Base-by-base conservation (phyloP, 192 early-diverging fungal genomes). In the Martensiomyces pterosporus region DNA sequence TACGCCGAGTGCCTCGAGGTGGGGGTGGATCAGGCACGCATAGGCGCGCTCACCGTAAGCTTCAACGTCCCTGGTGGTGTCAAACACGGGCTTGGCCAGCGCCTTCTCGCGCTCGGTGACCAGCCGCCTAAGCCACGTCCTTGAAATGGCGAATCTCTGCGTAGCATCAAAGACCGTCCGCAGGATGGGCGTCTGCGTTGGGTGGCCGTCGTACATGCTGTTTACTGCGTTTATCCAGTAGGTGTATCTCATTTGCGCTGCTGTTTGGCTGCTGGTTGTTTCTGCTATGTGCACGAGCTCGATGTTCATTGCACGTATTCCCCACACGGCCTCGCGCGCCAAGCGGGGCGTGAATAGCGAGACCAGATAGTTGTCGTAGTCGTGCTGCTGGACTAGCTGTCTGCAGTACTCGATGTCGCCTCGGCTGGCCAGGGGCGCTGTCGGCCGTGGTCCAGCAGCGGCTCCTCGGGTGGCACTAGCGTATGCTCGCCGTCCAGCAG, bases 161-260 rank as follows among this genome's bases (percentile, higher is more conserved):
- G 88, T 43, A 7, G 84, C 79, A 24, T 83, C 73, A 9, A 81
- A 70, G 0, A 98, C 74, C 1, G 84, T 75, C 12, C 82, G 53
- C 8, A 82, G 75, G 9, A 95, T 82, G 9, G 90, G 94, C 45
- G 92, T 88, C 49, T 82, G 79, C 17, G 81, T 80, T 19, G 90
- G 88, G 12, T 62, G 58, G 25, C 77, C 80, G 63, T 84, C 56
- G 57, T 71, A 71, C 10, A 76, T 32, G 37, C 84, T 81, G 26
- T 87, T 84, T n/a, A 98, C 64, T 0, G 82, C 72, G 48, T 90
- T 87, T 55, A 79, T 79, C 96, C 96, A 98, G 70, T 86, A 94
- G 33, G 90, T 79, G 64, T 89, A 85, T 16, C 89, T 78, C 80
- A 91, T 83, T 43, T 74, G 75, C 0, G 91, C 92, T 56, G 92